Base-by-base conservation (phyloP, 352 stramenopile genomes). In the Globisporangium cederbergense region DNA sequence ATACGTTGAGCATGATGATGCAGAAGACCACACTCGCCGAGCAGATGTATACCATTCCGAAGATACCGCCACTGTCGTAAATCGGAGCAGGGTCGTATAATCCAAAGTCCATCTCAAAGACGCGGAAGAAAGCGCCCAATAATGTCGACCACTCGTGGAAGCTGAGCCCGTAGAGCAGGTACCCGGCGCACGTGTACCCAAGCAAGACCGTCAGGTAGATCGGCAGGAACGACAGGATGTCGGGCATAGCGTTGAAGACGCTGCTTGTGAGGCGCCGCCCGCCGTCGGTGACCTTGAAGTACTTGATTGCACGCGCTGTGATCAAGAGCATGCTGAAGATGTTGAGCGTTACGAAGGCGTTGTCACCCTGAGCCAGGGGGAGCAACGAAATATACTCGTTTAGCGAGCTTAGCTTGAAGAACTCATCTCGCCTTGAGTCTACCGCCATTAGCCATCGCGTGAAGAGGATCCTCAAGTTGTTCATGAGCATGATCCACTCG, bases 1-100 rank as follows among this genome's bases (percentile, higher is more conserved):
- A 91, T 1, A 91, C 73, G 50, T 91, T 91, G 49, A 91, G 75
- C 81, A 91, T 89, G 65, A 91, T 78, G 64, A 91, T 88, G 61
- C 79, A 89, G 55, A 91, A 91, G 10, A 91, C 72, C 34, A 85
- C 63, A 50, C 75, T 89, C 11, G 78, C 75, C 14, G 81, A 84
- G 60, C 83, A 87, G 51, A 89, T 86, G 68, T 79, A 91, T 52
- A 87, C 78, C n/a, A 73, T 72, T 49, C 81, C 84, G 42, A 88
- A 73, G 50, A 81, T 74, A 0, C 71, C 79, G 11, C 76, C 68
- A 3, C 81, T 75, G 40, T 88, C 81, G 62, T 91, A 91, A 51
- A 91, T 88, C 11, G 79, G 66, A 18, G 78, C 78, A 0, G 81
- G 81, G 54, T 91, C 81, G 55, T 89, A 91, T 14, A 91, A 58